Percentiles rank a stretch among this genome's conserved stretches.
These are phyloP conservation scores for Kwoniella mangroviensis DNA, from an alignment of 768 basidiomycete genomes.

Conservation along the genomic window DNA sequence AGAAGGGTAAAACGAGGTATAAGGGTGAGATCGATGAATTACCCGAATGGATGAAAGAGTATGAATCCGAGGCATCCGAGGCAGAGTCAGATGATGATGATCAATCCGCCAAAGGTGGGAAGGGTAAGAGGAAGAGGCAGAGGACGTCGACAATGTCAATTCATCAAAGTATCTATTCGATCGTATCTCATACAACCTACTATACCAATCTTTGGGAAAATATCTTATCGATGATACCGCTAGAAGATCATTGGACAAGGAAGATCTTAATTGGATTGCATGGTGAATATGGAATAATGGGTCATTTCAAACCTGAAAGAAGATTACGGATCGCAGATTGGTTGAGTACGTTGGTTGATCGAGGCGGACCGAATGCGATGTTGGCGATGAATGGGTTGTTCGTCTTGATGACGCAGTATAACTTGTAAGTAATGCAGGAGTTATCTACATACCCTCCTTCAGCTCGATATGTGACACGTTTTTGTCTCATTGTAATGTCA, in stretches of 20 bases:
- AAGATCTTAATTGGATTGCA: conserved; percentile 57
- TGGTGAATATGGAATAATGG: conserved; percentile 45
- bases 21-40: conserved; percentile 35
- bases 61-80: conserved; percentile 46
- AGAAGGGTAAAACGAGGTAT: conserved; percentile 31
- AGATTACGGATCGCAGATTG: conserved; percentile 56
- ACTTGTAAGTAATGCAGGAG: conserved; percentile 81
- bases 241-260: conserved; percentile 46
- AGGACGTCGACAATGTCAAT: conserved; percentile 37
- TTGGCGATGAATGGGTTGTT: conserved; percentile 90
- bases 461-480: too few species aligned
- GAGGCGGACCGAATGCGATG: conserved; percentile 81
- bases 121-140: conserved; percentile 29
- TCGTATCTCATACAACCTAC: conserved; percentile 26
- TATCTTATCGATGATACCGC: conserved; percentile 25
- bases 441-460: too few species aligned
- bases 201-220: conserved; percentile 48
- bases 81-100: conserved; percentile 22
- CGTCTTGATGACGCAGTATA: conserved; percentile 87
- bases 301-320: conserved; percentile 43
- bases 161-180: conserved; percentile 35
- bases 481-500: conserved; percentile 4
- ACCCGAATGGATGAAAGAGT: conserved; percentile 55
- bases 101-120: background rate
- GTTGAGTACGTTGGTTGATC: conserved; percentile 49